Evolutionary conservation across 2,329 filamentous ascomycete genomes (phyloP).

Genomic region (Clonostachys solani): DNA sequence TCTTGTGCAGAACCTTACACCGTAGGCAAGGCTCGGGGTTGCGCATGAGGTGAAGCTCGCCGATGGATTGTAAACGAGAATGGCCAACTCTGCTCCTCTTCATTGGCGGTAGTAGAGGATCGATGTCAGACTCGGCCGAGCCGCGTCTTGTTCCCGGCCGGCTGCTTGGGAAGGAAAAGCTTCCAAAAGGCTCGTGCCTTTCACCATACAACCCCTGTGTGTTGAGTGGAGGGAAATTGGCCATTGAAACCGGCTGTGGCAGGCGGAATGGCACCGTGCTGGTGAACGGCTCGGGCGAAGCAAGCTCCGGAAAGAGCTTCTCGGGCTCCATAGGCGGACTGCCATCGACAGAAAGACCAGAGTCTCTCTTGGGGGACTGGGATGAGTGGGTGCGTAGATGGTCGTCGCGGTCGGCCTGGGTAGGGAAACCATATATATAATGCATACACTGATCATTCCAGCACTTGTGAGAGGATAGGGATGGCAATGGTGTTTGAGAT

Average conservation of each 20-base stretch:
- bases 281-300: neutral
- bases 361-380: slow-evolving; percentile 33
- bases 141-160: slow-evolving; percentile 26
- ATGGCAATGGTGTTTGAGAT: neutral
- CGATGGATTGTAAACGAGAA: slow-evolving; percentile 51
- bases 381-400: slow-evolving; percentile 41
- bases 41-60: slow-evolving; percentile 45
- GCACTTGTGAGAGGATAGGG: slow-evolving; percentile 40
- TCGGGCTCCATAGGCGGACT: slow-evolving; percentile 4
- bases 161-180: slow-evolving; percentile 32
- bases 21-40: slow-evolving; percentile 45
- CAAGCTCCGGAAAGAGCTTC: neutral
- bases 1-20: slow-evolving; percentile 40
- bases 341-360: slow-evolving; percentile 30
- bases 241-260: neutral
- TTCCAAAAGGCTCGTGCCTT: slow-evolving; percentile 5
- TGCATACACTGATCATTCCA: slow-evolving; percentile 49
- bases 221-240: slow-evolving; percentile 7
- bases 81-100: slow-evolving; percentile 49
- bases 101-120: slow-evolving; percentile 49
- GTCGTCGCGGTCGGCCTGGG: slow-evolving; percentile 43
- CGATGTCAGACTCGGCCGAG: slow-evolving; percentile 41
- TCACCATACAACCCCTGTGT: slow-evolving; percentile 5
- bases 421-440: slow-evolving; percentile 54
- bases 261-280: neutral